phyloP scores from a whole-genome alignment of 2,329 filamentous ascomycete genomes.

The Penicillium expansum region DNA sequence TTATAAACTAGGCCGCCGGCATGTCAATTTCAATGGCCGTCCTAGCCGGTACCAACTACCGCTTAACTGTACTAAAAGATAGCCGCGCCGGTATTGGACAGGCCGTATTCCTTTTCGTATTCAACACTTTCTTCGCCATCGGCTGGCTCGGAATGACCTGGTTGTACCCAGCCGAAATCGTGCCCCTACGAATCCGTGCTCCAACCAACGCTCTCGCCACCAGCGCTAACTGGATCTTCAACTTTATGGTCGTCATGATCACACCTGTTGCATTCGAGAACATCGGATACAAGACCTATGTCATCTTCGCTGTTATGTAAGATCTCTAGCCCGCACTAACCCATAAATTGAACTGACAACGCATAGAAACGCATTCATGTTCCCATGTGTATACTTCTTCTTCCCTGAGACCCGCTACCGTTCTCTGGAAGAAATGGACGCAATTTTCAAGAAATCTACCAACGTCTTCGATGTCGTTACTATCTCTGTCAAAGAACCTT shows the following conservation, averaged over 20 bases:
- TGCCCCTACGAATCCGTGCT: conserved; percentile 55
- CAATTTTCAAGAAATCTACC: conserved; percentile 58
- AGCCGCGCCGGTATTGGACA: conserved; percentile 43
- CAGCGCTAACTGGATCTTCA: conserved; percentile 55
- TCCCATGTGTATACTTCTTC: conserved; percentile 57
- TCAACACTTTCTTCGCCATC: conserved; percentile 61
- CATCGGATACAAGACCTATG: conserved; percentile 50
- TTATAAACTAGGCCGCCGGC: conserved; percentile 41
- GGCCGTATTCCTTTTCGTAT: conserved; percentile 58
- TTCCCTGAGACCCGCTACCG: conserved; percentile 58
- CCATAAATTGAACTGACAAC: conserved; percentile 4
- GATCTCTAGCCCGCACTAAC: conserved; percentile 7
- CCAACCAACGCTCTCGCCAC: conserved; percentile 62
- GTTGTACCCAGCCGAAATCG: conserved; percentile 59
- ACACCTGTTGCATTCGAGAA: conserved; percentile 58
- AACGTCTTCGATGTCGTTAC: conserved; percentile 50
- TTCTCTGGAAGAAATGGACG: conserved; percentile 66
- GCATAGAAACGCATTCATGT: conserved; percentile 49
- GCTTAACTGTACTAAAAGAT: conserved; percentile 31
- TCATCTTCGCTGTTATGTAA: conserved; percentile 51
- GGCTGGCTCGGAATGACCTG: conserved; percentile 63
- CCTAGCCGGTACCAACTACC: conserved; percentile 36
- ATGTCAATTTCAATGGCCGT: conserved; percentile 64
- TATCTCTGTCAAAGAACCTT: conserved; percentile 52
- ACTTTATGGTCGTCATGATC: conserved; percentile 65